Conservation (phyloP, 2,329 filamentous ascomycete species). For the Penicillium decumbens region DNA sequence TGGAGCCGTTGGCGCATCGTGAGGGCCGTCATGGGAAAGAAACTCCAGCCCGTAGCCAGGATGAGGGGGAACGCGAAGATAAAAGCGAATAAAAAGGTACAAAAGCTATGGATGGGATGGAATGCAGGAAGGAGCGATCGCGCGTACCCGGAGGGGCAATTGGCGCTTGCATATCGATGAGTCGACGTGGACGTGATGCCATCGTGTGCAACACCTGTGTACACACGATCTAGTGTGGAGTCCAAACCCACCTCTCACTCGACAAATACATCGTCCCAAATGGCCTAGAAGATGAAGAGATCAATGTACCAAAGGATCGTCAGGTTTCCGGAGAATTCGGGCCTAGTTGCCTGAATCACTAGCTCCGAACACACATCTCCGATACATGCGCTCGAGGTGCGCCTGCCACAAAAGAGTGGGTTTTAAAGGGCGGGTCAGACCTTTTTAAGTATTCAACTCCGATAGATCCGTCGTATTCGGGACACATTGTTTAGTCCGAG, state of each 20-base stretch:
- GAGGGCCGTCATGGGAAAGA: constrained; percentile 18
- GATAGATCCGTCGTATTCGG: not conserved
- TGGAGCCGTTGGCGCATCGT: constrained; percentile 14
- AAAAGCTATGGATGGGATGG: not conserved
- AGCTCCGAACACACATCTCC: constrained; percentile 4
- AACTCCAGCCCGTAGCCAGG: not conserved
- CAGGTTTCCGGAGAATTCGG: constrained; percentile 5
- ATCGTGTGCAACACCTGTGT: not conserved
- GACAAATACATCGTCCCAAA: too few species aligned
- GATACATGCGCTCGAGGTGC: not conserved
- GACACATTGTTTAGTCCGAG: not conserved
- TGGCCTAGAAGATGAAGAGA: not conserved
- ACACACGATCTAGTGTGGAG: not conserved
- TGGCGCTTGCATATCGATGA: constrained; percentile 1
- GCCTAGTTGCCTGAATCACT: constrained; percentile 7
- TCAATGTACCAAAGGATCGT: not conserved
- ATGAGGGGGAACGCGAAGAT: not conserved
- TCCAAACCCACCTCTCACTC: too few species aligned
- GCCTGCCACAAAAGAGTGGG: not conserved
- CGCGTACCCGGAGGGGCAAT: not conserved
- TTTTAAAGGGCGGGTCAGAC: not conserved
- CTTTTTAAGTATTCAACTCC: constrained; percentile 5
- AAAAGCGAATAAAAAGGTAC: not conserved
- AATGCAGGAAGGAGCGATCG: not conserved
- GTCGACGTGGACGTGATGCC: not conserved